These are phyloP conservation scores for Scheffersomyces stambukii DNA, from an alignment of 1,139 yeast species.

Conservation along the genomic window DNA sequence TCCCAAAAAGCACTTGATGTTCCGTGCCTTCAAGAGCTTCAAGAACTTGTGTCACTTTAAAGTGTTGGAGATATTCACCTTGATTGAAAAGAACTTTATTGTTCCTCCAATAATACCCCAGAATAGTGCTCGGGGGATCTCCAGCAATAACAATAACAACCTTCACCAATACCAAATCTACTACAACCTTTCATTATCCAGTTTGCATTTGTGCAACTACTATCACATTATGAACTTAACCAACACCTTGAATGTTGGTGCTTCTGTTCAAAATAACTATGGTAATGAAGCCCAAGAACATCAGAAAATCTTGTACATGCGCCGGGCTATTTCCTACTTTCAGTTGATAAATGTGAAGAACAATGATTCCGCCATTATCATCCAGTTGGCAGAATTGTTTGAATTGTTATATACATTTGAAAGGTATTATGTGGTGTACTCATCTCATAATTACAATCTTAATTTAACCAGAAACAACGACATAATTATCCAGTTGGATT, in stretches of 20 bases:
- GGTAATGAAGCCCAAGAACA: conserved; percentile 23
- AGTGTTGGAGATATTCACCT: conserved; percentile 24
- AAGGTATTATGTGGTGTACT: conserved; percentile 27
- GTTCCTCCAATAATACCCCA: conserved; percentile 20
- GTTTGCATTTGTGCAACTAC: conserved; percentile 32
- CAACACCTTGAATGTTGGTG: conserved; percentile 11
- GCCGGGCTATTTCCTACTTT: conserved; percentile 34
- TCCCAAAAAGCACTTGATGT: conserved; percentile 15
- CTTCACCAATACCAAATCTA: conserved; percentile 26
- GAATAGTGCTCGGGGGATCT: conserved; percentile 9
- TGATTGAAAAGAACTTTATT: conserved; percentile 26
- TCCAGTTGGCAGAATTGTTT: conserved; percentile 32
- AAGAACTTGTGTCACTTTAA: conserved; percentile 26
- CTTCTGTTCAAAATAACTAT: conserved; percentile 7
- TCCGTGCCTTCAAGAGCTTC: conserved; percentile 21
- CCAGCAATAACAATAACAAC: conserved; percentile 11
- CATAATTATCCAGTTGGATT: conserved; percentile 11
- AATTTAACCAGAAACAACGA: conserved; percentile 18
- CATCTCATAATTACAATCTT: conserved; percentile 23
- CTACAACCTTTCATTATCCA: conserved; percentile 31
- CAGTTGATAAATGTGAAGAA: conserved; percentile 28
- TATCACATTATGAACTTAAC: conserved; percentile 27
- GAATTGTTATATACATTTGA: conserved; percentile 32
- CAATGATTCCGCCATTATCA: conserved; percentile 17
- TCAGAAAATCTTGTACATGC: conserved; percentile 29